Percentiles rank a stretch among this genome's conserved stretches.
Conservation (phyloP, 2,329 filamentous ascomycete species). For the Paecilomyces fulvus region DNA sequence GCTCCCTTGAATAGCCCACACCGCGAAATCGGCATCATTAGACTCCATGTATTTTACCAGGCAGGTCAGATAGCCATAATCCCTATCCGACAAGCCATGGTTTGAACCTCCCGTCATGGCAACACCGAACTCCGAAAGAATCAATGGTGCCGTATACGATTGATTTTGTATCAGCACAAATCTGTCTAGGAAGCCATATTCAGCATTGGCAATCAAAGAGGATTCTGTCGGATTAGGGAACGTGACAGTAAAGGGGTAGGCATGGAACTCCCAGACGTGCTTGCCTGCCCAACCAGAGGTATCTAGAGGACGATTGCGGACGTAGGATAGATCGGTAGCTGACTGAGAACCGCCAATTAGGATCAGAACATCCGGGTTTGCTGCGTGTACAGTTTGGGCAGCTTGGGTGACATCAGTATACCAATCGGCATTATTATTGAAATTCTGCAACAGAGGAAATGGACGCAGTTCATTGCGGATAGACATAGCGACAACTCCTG, state of each 20-base stretch:
- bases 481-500: conserved; percentile 47
- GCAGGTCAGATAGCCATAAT: conserved; percentile 44
- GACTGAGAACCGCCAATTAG: conserved; percentile 48
- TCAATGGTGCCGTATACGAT: conserved; percentile 46
- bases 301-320: conserved; percentile 36
- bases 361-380: conserved; percentile 46
- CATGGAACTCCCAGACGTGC: conserved; percentile 54
- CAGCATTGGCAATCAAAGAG: conserved; percentile 36
- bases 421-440: conserved; percentile 43
- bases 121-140: conserved; percentile 53
- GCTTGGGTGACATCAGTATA: conserved; percentile 42
- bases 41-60: conserved; percentile 44
- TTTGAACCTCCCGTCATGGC: conserved; percentile 23
- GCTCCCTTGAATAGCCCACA: conserved; percentile 52
- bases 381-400: conserved; percentile 42
- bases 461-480: conserved; percentile 51
- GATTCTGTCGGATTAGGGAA: conserved; percentile 28
- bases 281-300: conserved; percentile 41
- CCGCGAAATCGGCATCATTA: conserved; percentile 53
- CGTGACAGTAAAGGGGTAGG: conserved; percentile 45
- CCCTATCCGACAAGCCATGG: conserved; percentile 38
- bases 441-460: conserved; percentile 35
- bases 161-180: conserved; percentile 45
- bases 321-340: conserved; percentile 44
- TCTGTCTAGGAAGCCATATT: conserved; percentile 43